These are phyloP conservation scores for Acaromyces ingoldii DNA, from an alignment of 1,284 basidiomycete species.

Conservation along the genomic window DNA sequence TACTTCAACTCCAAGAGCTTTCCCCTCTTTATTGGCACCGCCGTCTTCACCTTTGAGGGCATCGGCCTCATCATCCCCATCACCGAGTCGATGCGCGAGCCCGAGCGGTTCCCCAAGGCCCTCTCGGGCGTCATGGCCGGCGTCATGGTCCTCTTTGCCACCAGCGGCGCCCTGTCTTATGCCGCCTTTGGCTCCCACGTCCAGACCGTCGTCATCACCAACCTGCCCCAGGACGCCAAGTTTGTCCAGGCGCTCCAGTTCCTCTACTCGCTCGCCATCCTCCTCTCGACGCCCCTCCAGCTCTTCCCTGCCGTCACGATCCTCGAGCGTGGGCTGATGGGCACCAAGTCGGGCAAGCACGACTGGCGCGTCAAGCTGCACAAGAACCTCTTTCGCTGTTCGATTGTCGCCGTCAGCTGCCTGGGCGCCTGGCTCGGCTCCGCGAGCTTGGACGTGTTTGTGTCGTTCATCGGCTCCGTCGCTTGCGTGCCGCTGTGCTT, in stretches of 20 bases:
- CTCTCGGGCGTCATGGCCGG: slow-evolving; percentile 86
- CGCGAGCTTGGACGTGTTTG: slow-evolving; percentile 91
- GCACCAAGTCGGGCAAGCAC: slow-evolving; percentile 64
- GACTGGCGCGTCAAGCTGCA: slow-evolving; percentile 62
- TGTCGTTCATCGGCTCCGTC: slow-evolving; percentile 85
- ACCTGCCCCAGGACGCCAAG: slow-evolving; percentile 76
- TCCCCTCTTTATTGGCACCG: slow-evolving; percentile 89
- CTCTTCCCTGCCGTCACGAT: slow-evolving; percentile 96
- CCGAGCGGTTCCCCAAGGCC: slow-evolving; percentile 81
- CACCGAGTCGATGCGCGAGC: slow-evolving; percentile 86
- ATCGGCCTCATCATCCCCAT: slow-evolving; percentile 96
- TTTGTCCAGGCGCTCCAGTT: slow-evolving; percentile 78
- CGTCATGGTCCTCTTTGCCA: slow-evolving; percentile 73
- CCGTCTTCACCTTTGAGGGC: slow-evolving; percentile 97
- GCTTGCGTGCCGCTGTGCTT: slow-evolving; percentile 90
- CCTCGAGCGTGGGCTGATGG: slow-evolving; percentile 93
- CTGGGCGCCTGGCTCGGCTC: slow-evolving; percentile 78
- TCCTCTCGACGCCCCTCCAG: slow-evolving; percentile 80
- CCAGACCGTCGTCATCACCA: slow-evolving; percentile 91
- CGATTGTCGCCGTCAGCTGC: slow-evolving; percentile 70
- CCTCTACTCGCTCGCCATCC: slow-evolving; percentile 65
- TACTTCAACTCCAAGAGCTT: slow-evolving; percentile 86
- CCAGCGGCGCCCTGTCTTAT: slow-evolving; percentile 83
- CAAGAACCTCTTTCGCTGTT: slow-evolving; percentile 84
- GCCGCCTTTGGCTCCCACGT: slow-evolving; percentile 80